These are phyloP conservation scores for Trifolium pratense DNA, from an alignment of 306 rosid species.

Conservation along the genomic window DNA sequence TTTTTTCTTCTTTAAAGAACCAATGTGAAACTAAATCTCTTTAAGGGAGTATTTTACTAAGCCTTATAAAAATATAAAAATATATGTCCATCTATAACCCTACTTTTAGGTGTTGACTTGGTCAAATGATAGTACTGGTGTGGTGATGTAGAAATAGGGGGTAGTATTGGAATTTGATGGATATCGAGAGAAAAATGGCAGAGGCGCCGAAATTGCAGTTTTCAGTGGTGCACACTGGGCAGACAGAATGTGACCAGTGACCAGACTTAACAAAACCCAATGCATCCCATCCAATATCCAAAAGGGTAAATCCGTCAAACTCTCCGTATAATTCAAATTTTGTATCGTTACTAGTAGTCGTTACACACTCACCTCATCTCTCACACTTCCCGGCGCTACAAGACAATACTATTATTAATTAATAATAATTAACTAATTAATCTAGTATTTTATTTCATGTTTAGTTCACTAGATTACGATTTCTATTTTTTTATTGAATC, in stretches of 20 bases:
- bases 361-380: background rate
- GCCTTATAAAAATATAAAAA: too few species aligned
- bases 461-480: background rate
- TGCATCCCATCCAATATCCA: background rate
- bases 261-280: slow-evolving; percentile 32
- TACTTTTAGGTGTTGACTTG: too few species aligned
- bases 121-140: too few species aligned
- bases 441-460: background rate
- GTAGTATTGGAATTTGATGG: slow-evolving; percentile 23
- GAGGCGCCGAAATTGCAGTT: slow-evolving; percentile 49
- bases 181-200: slow-evolving; percentile 14
- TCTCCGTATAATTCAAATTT: slow-evolving; percentile 43
- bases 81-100: too few species aligned
- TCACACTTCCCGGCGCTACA: slow-evolving; percentile 30
- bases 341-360: slow-evolving; percentile 46
- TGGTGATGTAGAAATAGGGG: background rate
- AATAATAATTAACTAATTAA: too few species aligned
- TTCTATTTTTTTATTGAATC: background rate
- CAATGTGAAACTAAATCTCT: too few species aligned
- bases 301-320: slow-evolving; percentile 50
- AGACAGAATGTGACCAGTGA: slow-evolving; percentile 20
- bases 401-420: slow-evolving; percentile 19
- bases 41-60: too few species aligned
- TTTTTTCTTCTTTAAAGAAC: too few species aligned
- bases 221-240: slow-evolving; percentile 22